phyloP scores from a whole-genome alignment of 139 green algal genomes.

The Ostreobium quekettii region DNA sequence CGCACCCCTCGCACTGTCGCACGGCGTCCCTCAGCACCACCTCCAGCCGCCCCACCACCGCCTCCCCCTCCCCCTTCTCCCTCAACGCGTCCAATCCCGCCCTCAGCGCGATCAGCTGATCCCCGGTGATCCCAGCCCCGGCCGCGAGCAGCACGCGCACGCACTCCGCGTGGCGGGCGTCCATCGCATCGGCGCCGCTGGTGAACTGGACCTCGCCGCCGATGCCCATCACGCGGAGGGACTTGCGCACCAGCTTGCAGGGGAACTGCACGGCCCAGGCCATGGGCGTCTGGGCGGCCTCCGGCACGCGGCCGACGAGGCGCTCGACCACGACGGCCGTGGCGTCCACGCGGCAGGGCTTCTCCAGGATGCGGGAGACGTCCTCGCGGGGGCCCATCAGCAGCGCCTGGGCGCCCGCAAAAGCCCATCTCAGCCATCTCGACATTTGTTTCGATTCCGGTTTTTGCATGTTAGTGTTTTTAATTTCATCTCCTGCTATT shows the following conservation, averaged over 20 bases:
- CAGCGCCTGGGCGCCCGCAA: too few relatives aligned
- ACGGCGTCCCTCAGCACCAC: too few relatives aligned
- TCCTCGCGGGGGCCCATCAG: conserved; percentile 4
- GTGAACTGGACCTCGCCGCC: conserved; percentile 10
- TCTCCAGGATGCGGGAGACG: conserved; percentile 2
- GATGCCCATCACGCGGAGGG: conserved; percentile 8
- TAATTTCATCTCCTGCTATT: too few relatives aligned
- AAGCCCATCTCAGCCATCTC: too few relatives aligned
- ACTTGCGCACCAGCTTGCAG: neutral
- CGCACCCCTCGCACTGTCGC: too few relatives aligned
- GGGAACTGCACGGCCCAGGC: conserved; percentile 19
- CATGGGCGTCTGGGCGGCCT: conserved; percentile 13
- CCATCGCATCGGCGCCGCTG: conserved; percentile 1
- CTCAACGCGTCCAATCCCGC: too few relatives aligned
- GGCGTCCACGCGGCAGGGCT: conserved; percentile 4
- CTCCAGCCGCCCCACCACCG: too few relatives aligned
- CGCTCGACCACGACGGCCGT: conserved; percentile 3
- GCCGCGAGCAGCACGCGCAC: conserved; percentile 7
- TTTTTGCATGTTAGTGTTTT: too few relatives aligned
- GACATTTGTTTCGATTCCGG: too few relatives aligned
- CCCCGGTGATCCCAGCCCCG: conserved; percentile 14
- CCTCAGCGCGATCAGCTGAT: conserved; percentile 8
- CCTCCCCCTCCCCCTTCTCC: too few relatives aligned
- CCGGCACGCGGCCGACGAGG: conserved; percentile 4
- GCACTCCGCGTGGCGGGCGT: neutral